Evolutionary conservation across 1,284 basidiomycete genomes (phyloP), one percentile per base, ranked within the genome.

Genomic region (Schizophyllum commune): DNA sequence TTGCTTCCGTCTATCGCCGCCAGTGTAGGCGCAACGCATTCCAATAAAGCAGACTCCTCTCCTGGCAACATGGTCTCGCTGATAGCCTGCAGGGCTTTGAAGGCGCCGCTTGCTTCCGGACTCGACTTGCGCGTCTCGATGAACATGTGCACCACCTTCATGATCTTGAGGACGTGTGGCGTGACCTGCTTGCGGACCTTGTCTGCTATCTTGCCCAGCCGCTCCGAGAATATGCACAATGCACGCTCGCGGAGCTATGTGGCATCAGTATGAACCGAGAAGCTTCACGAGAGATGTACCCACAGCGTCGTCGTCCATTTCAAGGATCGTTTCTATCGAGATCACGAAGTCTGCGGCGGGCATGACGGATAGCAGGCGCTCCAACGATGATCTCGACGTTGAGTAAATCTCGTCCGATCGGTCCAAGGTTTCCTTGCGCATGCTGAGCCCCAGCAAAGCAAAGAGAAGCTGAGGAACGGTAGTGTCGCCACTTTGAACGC

Each of bases 21-120:
- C 33, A 94, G 73, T 2, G 91, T 69, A 1, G 77, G 69, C 2
- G 88, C 86, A 4, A 94, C 72, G 7, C 82, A 74, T 22, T 79
- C 78, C 0, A 85, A 75, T 17, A 95, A 70, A 0, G 82, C 68
- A 13, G 77, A 70, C 66, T 94, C 91, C 72, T 96, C 94, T 53
- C 84, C 83, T 0, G 81, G 62, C 55, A 79, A 75, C 51, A 86
- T 74, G 0, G 89, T 85, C 0, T 75, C 68, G 17, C 80, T 82
- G 58, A 95, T 78, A 0, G 80, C 75, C 47, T 79, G 76, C 60
- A 94, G 69, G 4, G 88, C 86, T 8, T 74, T 72, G 58, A 92
- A 78, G n/a, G 84, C 80, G 52, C 80, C 70, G 6, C 70, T 65
- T n/a, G 74, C 69, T 56, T 83, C 68, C 1, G 71, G 52, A 11